Evolutionary conservation across 208 protist species (phyloP), one percentile per base, ranked within the genome.

Genomic region (Willaertia magna): DNA sequence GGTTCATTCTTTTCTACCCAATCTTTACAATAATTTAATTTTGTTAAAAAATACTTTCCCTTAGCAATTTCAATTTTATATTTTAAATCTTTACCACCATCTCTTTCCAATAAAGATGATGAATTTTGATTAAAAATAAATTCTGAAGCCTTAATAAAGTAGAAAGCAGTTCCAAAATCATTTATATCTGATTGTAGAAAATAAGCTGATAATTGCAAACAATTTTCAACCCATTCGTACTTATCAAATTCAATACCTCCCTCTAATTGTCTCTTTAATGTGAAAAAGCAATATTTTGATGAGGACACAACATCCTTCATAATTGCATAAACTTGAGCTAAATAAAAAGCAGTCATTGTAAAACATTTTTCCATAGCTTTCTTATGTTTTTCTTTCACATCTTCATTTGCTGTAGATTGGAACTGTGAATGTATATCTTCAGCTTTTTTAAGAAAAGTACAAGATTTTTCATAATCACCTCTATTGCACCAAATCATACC

Each of bases 61-160:
- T 82, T 51, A 6, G 76, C 49, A 16, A 82, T 55, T 40, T 1
- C n/a, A 40, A 51, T 30, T 39, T 82, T 51, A 40, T 16, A 16
- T 4, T 14, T 1, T 40, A 51, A 22, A 40, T 82, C 76, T 34
- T 59, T 22, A n/a, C n/a, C n/a, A n/a, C n/a, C n/a, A n/a, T n/a
- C n/a, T n/a, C n/a, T n/a, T 85, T 52, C 46, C 12, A 30, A 9
- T 49, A 11, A 9, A 79, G 83, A 30, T 11, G 76, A 34, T 34
- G n/a, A 30, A 34, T 18, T 55, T 59, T 82, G 18, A 9, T 40
- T 30, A 6, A 82, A 26, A 2, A 96, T 85, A 34, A 61, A 86
- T 87, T 95, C 88, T 47, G 92, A 93, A 4, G 94, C 93, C 34
- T 89, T 74, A 34, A 97, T 90, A 90, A 94, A 97, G 86, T 96